Base-by-base conservation (phyloP, 345 rosid species). In the Balakata baccata region DNA sequence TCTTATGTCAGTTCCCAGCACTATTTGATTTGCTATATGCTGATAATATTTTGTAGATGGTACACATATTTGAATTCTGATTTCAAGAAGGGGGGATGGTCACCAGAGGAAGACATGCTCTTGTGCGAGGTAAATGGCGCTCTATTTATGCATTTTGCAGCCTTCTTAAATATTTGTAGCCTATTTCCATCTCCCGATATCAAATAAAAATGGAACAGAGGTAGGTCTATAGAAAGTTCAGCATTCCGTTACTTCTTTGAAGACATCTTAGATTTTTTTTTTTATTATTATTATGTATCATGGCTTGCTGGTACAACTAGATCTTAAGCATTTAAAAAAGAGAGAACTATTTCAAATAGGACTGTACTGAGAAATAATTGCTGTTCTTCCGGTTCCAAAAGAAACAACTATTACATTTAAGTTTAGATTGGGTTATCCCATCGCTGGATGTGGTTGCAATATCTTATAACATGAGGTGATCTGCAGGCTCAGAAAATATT, bases 51-150 rank as follows among this genome's bases (percentile, higher is more conserved):
- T 50, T 67, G 77, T 83, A 95, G 99, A 90, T 95, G 99, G 99
- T 92, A 87, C 76, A 95, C 99, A 54, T 95, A 95, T 67, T 78
- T 95, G 72, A 95, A 89, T 81, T 89, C 99, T 54, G 99, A 95
- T 81, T 95, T 95, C 87, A 92, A 92, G 86, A 95, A 89, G 80
- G 99, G 99, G 11, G 99, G 98, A 60, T 95, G 99, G 99, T 88
- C 98, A 57, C 97, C 97, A 11, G 98, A 95, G 77, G 99, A 92
- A 88, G 99, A 95, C 75, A 77, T 89, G 81, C 93, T 95, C 11
- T 81, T 95, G 70, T 95, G 99, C 68, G 97, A 95, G 99, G 99
- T 92, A 77, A 65, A 65, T 74, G 72, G 23, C 60, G 51, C 38
- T 46, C 73, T 49, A 2, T 51, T 38, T 62, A 23, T 68, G 34